Evolutionary conservation across 2,329 filamentous ascomycete genomes (phyloP).

Genomic region (Colletotrichum neosansevieriae): DNA sequence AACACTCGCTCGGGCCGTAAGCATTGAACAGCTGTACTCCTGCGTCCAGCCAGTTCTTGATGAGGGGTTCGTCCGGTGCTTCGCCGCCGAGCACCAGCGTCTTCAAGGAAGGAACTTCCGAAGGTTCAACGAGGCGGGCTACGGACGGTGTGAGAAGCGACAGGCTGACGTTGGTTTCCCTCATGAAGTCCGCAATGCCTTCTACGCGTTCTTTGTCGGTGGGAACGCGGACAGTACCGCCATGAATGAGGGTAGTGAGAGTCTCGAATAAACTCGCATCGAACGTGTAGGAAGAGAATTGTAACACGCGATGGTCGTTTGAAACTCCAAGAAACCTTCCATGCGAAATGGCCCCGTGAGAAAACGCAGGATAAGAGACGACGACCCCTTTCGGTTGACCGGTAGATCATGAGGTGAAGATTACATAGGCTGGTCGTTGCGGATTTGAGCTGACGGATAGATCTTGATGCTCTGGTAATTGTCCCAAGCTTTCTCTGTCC

Average conservation of each 20-base stretch:
- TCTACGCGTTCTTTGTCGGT: constrained; percentile 51
- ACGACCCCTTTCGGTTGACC: constrained; percentile 62
- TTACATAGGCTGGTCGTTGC: constrained; percentile 50
- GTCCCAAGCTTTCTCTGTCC: constrained; percentile 52
- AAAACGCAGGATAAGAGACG: constrained; percentile 42
- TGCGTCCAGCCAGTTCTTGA: constrained; percentile 43
- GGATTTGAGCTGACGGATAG: neutral
- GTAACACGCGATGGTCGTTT: constrained; percentile 34
- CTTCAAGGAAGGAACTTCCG: neutral
- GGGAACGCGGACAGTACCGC: constrained; percentile 55
- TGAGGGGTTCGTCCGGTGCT: constrained; percentile 1
- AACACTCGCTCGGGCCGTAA: constrained; percentile 50
- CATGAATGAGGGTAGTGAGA: constrained; percentile 51
- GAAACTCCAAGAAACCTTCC: constrained; percentile 17
- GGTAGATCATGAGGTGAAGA: constrained; percentile 57
- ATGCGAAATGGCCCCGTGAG: constrained; percentile 41
- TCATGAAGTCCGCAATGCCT: constrained; percentile 29
- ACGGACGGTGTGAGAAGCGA: constrained; percentile 33
- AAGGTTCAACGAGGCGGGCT: constrained; percentile 18
- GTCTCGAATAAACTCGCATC: constrained; percentile 53
- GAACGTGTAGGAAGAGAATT: constrained; percentile 53
- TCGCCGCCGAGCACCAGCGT: constrained; percentile 31
- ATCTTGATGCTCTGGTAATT: neutral
- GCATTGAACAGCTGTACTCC: constrained; percentile 43
- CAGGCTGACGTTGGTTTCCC: neutral